Base-by-base conservation (phyloP, 805 yeast genomes). In the Kodamaea leandrae region DNA sequence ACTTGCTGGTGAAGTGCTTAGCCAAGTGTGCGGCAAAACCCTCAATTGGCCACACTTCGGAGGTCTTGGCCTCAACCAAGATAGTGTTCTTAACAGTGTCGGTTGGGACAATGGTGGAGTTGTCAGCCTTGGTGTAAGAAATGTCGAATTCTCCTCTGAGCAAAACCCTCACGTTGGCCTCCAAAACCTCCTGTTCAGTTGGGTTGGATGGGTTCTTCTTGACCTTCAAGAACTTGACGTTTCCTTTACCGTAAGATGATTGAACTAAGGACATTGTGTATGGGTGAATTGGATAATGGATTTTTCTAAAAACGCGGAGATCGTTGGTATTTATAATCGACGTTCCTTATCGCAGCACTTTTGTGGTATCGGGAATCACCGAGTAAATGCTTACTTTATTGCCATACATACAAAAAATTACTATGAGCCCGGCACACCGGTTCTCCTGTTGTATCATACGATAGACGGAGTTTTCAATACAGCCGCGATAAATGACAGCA, bases 51-150 rank as follows among this genome's bases (percentile, higher is more conserved):
- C 90, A 86, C 37, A 85, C 91, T 48, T 88, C 86, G 37, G 78
- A 74, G 57, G 76, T 81, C 66, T 84, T 86, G 49, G 96, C 96
- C 50, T 86, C 82, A 24, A 90, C 74, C 58, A 85, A 73, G 49
- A 86, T 79, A 38, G 96, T 89, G 73, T 89, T 89, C 66, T 89
- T 89, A 42, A 88, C 89, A 1, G 96, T 87, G 64, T 89, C 96
- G 6, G 97, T 90, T 44, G 97, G 96, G 37, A 90, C 95, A 55
- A 90, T 81, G n/a, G 85, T 77, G 2, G 85, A 59, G 69, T 90
- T 90, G 66, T 90, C 95, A 27, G 96, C 96, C 44, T 82, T 57
- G 37, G 96, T 90, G 72, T 86, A 90, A 3, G 96, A 81, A 21
- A 68, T 65, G 48, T 85, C 96, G 55, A 90, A 82, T 42, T 74